Percentiles rank a stretch among this genome's conserved stretches.
phyloP scores from a whole-genome alignment of 2,329 filamentous ascomycete genomes.

The Pseudodiploospora longispora region DNA sequence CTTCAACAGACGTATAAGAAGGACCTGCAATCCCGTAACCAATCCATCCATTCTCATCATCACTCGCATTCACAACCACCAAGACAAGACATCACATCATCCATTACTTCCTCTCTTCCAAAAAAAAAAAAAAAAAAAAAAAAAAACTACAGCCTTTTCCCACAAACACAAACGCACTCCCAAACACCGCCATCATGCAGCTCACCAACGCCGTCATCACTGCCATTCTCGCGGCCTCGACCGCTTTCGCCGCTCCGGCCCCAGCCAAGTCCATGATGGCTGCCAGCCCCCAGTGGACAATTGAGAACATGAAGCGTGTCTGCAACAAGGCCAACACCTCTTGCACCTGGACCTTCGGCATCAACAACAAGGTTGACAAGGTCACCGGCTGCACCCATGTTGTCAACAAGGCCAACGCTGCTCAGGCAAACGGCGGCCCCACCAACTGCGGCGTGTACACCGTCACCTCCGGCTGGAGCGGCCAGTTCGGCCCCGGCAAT shows the following conservation, averaged over 20 bases:
- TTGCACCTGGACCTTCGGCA: conserved; percentile 37
- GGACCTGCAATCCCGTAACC: too few species aligned
- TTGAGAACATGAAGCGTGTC: conserved; percentile 30
- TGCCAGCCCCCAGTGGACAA: conserved; percentile 31
- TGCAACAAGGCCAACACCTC: conserved; percentile 30
- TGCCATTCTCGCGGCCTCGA: conserved; percentile 26
- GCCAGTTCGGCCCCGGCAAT: conserved; percentile 41
- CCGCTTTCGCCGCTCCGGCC: conserved; percentile 28
- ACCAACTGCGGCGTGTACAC: conserved; percentile 40
- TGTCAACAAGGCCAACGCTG: conserved; percentile 25
- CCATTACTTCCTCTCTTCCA: too few species aligned
- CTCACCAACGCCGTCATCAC: conserved; percentile 31
- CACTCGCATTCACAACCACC: too few species aligned
- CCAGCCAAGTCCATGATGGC: conserved; percentile 32
- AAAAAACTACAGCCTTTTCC: not conserved
- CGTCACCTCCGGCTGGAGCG: conserved; percentile 47
- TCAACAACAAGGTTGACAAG: conserved; percentile 28
- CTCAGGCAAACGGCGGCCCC: conserved; percentile 31
- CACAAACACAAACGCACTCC: not conserved
- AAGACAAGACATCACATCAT: too few species aligned
- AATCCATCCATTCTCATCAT: too few species aligned
- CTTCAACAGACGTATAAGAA: too few species aligned
- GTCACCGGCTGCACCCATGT: conserved; percentile 30
- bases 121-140: too few species aligned
- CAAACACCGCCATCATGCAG: conserved; percentile 30